Evolutionary conservation across 306 rosid species (phyloP), one percentile per base, ranked within the genome.

Genomic region (Cucumis melo): DNA sequence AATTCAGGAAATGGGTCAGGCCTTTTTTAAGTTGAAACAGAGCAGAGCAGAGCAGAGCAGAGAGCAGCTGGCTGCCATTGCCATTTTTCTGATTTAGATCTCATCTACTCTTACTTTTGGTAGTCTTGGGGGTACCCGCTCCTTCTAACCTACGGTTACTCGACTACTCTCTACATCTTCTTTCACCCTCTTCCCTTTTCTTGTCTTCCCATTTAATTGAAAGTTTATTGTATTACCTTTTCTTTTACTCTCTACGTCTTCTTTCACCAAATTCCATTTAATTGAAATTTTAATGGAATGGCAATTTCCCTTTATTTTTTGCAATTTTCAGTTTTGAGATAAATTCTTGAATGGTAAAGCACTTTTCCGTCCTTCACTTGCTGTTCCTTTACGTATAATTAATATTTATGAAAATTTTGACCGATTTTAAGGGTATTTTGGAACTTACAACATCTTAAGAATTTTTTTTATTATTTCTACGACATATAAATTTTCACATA

Each of bases 11-110:
- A 72, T 72, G 60, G 76, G 44, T 72, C 76, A 72, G 76, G 59
- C 56, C 74, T 44, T 68, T 68, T 42, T 44, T 68, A 50, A 72
- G 76, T 72, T 72, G 76, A 32, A 48, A 38, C 75, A 65, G 72
- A 70, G 75, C 53, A 67, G 75, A 46, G 57, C 53, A 67, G 75
- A 46, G 57, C 57, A 44, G 67, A 15, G 67, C 67, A 62, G 60
- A 27, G 76, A 48, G 59, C 76, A 72, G 76, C 76, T 72, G 76
- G 76, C 76, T 72, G 76, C 76, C 76, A 72, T 71, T 71, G 75
- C 75, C 68, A 46, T 46, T 46, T 46, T 72, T 72, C 24, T 72
- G 59, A 72, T 23, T 46, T 50, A 72, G 76, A 72, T 72, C 60
- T 72, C 60, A 48, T 72, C 58, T 72, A 16, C 76, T 50, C 58